Percentiles rank a stretch among this genome's conserved stretches.
Evolutionary conservation across 495 filamentous ascomycete genomes (phyloP).

Genomic region (Sabuloglossum arenarium): DNA sequence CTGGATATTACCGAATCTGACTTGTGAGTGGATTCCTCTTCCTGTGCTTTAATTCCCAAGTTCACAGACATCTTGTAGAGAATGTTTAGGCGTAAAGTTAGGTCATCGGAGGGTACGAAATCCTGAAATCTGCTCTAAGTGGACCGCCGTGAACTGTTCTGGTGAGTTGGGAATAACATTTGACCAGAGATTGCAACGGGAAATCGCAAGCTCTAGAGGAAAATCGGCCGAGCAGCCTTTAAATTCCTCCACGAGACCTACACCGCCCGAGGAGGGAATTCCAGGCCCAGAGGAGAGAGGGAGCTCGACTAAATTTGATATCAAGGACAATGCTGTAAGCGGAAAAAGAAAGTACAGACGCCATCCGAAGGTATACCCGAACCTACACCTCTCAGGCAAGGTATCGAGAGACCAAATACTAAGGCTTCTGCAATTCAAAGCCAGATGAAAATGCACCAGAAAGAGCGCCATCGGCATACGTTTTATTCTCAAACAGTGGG

Average conservation of each 20-base stretch:
- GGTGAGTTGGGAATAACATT: background rate
- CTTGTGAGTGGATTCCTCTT: slow-evolving; percentile 29
- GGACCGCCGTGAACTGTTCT: background rate
- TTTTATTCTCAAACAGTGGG: slow-evolving; percentile 67
- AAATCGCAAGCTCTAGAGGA: slow-evolving; percentile 35
- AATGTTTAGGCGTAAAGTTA: slow-evolving; percentile 48
- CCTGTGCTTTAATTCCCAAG: background rate
- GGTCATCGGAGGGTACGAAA: slow-evolving; percentile 51
- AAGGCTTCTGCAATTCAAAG: slow-evolving; percentile 14
- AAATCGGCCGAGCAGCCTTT: slow-evolving; percentile 21
- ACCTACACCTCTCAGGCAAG: background rate
- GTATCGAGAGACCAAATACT: background rate
- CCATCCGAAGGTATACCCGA: slow-evolving; percentile 45
- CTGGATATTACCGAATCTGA: slow-evolving; percentile 65
- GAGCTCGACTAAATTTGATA: slow-evolving; percentile 9
- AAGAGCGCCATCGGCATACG: slow-evolving; percentile 58
- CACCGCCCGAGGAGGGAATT: slow-evolving; percentile 6
- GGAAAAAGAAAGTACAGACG: slow-evolving; percentile 56
- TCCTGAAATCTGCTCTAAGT: background rate
- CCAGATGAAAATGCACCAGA: slow-evolving; percentile 60
- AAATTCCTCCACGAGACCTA: slow-evolving; percentile 22
- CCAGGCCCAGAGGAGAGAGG: slow-evolving; percentile 11
- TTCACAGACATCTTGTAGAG: slow-evolving; percentile 20
- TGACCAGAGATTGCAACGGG: slow-evolving; percentile 28
- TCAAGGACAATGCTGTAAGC: background rate